Conservation (phyloP, 2,329 filamentous ascomycete genomes). For the Drechslerella dactyloides region DNA sequence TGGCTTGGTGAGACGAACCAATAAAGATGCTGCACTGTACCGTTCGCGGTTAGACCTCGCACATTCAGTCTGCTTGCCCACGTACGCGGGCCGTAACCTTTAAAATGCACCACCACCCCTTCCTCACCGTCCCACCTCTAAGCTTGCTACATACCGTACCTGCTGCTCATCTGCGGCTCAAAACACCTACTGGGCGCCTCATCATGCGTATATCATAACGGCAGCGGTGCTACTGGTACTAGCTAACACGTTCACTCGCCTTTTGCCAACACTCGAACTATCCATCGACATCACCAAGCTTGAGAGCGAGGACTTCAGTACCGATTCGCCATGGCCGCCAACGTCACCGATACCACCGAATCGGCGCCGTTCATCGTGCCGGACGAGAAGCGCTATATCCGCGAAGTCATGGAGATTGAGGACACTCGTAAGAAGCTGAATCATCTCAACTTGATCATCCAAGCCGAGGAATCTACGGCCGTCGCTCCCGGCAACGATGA, state of each 20-base stretch:
- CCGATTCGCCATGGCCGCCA: constrained; percentile 27
- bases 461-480: constrained; percentile 35
- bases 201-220: background rate
- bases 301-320: background rate
- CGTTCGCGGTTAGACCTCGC: background rate
- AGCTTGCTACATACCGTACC: background rate
- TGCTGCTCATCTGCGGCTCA: background rate
- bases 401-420: constrained; percentile 38
- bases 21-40: background rate
- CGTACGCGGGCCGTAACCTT: background rate
- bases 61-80: too few relatives aligned
- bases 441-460: constrained; percentile 40
- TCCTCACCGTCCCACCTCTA: background rate
- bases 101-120: constrained; percentile 2
- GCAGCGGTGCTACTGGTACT: background rate
- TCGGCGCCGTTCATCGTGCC: constrained; percentile 47
- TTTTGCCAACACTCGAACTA: background rate
- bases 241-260: background rate
- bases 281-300: background rate
- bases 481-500: background rate
- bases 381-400: constrained; percentile 46
- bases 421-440: constrained; percentile 35
- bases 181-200: background rate
- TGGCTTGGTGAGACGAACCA: background rate
- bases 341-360: constrained; percentile 33